A percentile compares a stretch with the other conserved stretches of the same genome.
These are phyloP conservation scores for Macroventuria anomochaeta DNA, from an alignment of 2,329 filamentous ascomycete genomes.

Conservation along the genomic window DNA sequence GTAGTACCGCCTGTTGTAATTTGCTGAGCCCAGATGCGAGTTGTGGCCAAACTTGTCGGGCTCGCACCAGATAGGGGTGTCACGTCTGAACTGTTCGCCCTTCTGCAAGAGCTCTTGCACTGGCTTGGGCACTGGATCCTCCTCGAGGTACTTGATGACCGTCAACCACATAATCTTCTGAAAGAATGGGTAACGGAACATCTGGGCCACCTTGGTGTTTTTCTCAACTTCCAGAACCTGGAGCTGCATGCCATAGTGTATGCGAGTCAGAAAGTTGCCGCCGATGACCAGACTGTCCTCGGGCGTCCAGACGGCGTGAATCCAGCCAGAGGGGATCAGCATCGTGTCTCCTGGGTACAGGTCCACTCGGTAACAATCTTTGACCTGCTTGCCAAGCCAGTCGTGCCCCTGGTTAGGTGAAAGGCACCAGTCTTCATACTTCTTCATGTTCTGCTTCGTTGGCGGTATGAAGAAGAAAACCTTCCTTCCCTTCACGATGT, in stretches of 20 bases:
- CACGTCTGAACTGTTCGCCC: conserved; percentile 63
- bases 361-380: conserved; percentile 71
- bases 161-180: conserved; percentile 74
- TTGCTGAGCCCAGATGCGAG: conserved; percentile 58
- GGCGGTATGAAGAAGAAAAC: conserved; percentile 76
- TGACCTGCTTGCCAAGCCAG: conserved; percentile 68
- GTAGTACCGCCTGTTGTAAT: conserved; percentile 67
- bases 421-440: conserved; percentile 74
- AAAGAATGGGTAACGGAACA: conserved; percentile 72
- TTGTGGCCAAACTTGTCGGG: conserved; percentile 61
- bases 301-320: conserved; percentile 74
- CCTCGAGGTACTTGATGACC: conserved; percentile 67
- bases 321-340: conserved; percentile 75
- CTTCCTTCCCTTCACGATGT: conserved; percentile 72
- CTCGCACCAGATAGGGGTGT: conserved; percentile 64
- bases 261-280: conserved; percentile 71
- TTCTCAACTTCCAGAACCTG: conserved; percentile 71
- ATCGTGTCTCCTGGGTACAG: conserved; percentile 72
- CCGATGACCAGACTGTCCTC: conserved; percentile 73
- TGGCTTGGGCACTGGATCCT: conserved; percentile 66
- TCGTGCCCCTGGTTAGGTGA: conserved; percentile 70
- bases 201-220: conserved; percentile 68
- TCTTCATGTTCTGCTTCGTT: conserved; percentile 71
- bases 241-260: conserved; percentile 72
- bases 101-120: conserved; percentile 62